Conservation (phyloP, 2,329 filamentous ascomycete genomes). For the Ophiostoma perfectum region DNA sequence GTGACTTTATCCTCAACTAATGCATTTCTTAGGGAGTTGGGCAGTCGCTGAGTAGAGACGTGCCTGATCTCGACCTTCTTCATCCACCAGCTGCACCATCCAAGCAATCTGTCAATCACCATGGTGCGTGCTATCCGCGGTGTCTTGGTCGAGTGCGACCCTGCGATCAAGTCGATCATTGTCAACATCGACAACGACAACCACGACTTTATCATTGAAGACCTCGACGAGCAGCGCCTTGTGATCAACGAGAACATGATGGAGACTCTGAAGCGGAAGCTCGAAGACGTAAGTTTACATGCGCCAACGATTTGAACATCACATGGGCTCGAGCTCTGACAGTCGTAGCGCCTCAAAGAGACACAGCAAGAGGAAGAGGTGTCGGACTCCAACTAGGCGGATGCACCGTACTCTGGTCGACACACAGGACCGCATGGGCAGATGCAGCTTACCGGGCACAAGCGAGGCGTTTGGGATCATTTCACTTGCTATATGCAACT, state of each 20-base stretch:
- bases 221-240: slow-evolving; percentile 70
- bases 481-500: not conserved
- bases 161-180: slow-evolving; percentile 83
- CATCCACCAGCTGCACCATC: not conserved
- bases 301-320: not conserved
- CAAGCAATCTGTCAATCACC: not conserved
- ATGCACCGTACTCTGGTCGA: too few species aligned
- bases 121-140: slow-evolving; percentile 34
- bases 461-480: slow-evolving; percentile 8
- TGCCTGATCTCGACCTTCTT: not conserved
- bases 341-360: slow-evolving; percentile 31
- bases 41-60: not conserved
- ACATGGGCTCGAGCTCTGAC: not conserved
- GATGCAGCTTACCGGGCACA: not conserved
- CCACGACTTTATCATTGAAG: slow-evolving; percentile 70
- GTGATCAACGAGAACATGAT: slow-evolving; percentile 72
- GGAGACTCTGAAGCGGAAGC: slow-evolving; percentile 57
- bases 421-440: not conserved
- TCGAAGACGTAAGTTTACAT: slow-evolving; percentile 56
- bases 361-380: slow-evolving; percentile 34
- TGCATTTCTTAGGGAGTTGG: too few species aligned
- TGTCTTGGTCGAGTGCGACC: slow-evolving; percentile 73
- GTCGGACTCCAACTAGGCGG: slow-evolving; percentile 27
- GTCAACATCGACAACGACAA: slow-evolving; percentile 65
- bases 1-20: too few species aligned